Percentiles rank a stretch among this genome's conserved stretches.
These are phyloP conservation scores for Pascua sp. DNA, from an alignment of 1,284 basidiomycete genomes.

Conservation along the genomic window DNA sequence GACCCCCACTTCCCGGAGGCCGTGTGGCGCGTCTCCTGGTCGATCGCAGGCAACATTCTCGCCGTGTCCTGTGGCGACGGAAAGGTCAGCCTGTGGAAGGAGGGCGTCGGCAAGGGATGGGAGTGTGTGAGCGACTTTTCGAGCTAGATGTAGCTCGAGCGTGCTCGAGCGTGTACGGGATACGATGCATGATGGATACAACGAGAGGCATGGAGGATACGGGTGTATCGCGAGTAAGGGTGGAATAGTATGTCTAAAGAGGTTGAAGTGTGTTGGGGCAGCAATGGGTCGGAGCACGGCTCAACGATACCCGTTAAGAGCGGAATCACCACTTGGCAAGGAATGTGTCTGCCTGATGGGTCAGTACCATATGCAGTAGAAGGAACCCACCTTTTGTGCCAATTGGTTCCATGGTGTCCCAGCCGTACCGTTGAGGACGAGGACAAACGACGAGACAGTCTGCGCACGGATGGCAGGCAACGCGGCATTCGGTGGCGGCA, in stretches of 20 bases:
- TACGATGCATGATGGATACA: constrained; percentile 15
- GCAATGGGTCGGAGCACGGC: neutral
- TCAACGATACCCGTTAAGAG: too few species aligned
- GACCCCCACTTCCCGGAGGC: constrained; percentile 85
- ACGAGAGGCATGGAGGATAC: constrained; percentile 8
- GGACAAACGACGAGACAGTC: constrained; percentile 17
- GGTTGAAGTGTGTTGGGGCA: neutral
- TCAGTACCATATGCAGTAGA: neutral
- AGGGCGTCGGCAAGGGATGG: constrained; percentile 92
- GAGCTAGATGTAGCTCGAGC: constrained; percentile 53
- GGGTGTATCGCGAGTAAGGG: neutral
- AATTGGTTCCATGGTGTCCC: constrained; percentile 28
- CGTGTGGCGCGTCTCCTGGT: constrained; percentile 97
- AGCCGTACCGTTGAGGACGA: constrained; percentile 31
- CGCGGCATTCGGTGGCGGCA: constrained; percentile 4
- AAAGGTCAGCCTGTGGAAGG: constrained; percentile 97
- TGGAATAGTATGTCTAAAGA: neutral
- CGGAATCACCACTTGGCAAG: constrained; percentile 9
- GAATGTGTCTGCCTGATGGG: constrained; percentile 21
- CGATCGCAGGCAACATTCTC: constrained; percentile 89
- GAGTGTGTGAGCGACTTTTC: constrained; percentile 93
- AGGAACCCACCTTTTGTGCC: constrained; percentile 21
- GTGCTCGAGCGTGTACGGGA: neutral
- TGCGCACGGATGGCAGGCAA: constrained; percentile 16
- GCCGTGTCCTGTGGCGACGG: constrained; percentile 98